Conservation (phyloP, 1,139 yeast genomes). For the Saccharomycopsis hybrid region DNA sequence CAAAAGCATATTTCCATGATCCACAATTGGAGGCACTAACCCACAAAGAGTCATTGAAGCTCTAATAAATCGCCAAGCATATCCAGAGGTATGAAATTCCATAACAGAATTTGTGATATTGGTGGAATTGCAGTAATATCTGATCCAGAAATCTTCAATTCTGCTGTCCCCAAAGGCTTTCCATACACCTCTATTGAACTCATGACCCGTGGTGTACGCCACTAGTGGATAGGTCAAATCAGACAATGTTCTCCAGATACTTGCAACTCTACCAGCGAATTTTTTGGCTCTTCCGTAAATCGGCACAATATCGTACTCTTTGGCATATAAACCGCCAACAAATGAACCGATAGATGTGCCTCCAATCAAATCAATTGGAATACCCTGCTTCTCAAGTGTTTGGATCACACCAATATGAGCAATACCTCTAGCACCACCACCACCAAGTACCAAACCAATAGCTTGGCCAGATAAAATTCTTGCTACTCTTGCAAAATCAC, state of each 20-base stretch:
- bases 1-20: slow-evolving; percentile 76
- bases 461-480: slow-evolving; percentile 88
- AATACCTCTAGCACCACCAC: slow-evolving; percentile 96
- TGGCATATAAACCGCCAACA: slow-evolving; percentile 91
- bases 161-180: slow-evolving; percentile 87
- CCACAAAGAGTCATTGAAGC: slow-evolving; percentile 98
- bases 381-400: slow-evolving; percentile 89
- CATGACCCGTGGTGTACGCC: slow-evolving; percentile 94
- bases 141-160: slow-evolving; percentile 94
- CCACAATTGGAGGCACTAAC: slow-evolving; percentile 80
- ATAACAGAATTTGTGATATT: slow-evolving; percentile 91
- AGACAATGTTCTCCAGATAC: slow-evolving; percentile 75
- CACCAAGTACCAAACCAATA: slow-evolving; percentile 89
- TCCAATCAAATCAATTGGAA: slow-evolving; percentile 89
- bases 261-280: slow-evolving; percentile 75
- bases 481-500: slow-evolving; percentile 85
- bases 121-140: slow-evolving; percentile 86
- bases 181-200: slow-evolving; percentile 95
- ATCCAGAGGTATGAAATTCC: slow-evolving; percentile 90
- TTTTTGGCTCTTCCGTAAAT: slow-evolving; percentile 86
- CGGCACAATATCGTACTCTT: slow-evolving; percentile 85
- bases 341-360: slow-evolving; percentile 96
- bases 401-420: slow-evolving; percentile 89
- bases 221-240: slow-evolving; percentile 93
- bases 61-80: slow-evolving; percentile 91